Conservation (phyloP, 208 protist species). For the Trypanosoma mega region DNA sequence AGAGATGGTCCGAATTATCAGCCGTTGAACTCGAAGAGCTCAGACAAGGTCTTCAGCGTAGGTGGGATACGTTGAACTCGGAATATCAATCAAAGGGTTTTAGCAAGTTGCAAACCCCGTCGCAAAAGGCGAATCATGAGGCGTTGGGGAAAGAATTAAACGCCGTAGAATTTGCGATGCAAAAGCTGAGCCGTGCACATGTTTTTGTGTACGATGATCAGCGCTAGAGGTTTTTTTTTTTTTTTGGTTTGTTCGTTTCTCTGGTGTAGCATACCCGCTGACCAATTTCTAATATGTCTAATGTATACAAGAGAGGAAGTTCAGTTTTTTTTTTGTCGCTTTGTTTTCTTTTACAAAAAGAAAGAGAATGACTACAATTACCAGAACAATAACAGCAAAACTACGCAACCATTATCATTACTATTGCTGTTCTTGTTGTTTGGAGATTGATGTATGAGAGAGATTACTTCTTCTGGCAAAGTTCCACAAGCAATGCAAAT, state of each 20-base stretch:
- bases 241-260: not conserved
- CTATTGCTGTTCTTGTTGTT: too few relatives aligned
- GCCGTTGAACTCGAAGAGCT: constrained; percentile 77
- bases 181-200: constrained; percentile 83
- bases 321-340: constrained; percentile 5
- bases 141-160: constrained; percentile 76
- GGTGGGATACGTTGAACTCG: constrained; percentile 90
- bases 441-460: too few relatives aligned
- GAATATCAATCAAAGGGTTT: constrained; percentile 93
- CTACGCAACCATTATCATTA: too few relatives aligned
- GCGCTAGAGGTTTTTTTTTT: constrained; percentile 35
- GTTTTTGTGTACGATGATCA: constrained; percentile 87
- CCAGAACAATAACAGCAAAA: too few relatives aligned
- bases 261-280: not conserved
- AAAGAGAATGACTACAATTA: too few relatives aligned
- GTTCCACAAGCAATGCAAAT: too few relatives aligned
- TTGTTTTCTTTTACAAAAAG: constrained; percentile 4
- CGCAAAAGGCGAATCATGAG: constrained; percentile 82
- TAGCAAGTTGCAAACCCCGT: constrained; percentile 88
- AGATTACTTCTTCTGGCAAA: too few relatives aligned
- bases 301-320: too few relatives aligned
- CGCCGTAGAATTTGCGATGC: constrained; percentile 86
- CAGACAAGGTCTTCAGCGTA: constrained; percentile 80
- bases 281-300: too few relatives aligned
- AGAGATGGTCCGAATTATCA: constrained; percentile 79